Evolutionary conservation across 805 yeast species (phyloP).

Genomic region (Saccharomycopsis oosterbeekiorum): DNA sequence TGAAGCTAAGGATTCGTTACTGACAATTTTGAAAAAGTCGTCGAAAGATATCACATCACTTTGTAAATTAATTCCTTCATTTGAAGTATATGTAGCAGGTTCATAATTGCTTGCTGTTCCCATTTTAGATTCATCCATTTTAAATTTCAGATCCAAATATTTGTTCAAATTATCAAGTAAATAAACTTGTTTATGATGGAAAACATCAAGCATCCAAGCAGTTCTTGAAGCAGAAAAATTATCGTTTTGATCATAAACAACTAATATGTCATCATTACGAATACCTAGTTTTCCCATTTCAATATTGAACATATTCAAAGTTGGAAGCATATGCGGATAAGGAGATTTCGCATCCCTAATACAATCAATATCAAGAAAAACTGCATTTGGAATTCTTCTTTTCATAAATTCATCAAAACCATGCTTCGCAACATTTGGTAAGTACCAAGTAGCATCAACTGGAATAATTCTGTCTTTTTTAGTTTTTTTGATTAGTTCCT

Average conservation of each 20-base stretch:
- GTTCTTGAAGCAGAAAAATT: conserved; percentile 85
- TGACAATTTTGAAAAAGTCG: conserved; percentile 29
- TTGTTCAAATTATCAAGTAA: conserved; percentile 59
- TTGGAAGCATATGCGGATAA: conserved; percentile 91
- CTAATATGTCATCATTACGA: conserved; percentile 44
- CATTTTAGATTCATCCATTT: conserved; percentile 6
- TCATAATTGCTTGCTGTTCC: conserved; percentile 4
- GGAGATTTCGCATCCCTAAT: conserved; percentile 47
- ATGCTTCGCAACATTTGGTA: conserved; percentile 62
- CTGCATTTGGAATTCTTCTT: conserved; percentile 56
- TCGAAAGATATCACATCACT: conserved; percentile 49
- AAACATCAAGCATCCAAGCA: conserved; percentile 78
- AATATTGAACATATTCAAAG: conserved; percentile 40
- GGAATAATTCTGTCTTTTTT: conserved; percentile 35
- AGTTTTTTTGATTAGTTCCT: not conserved
- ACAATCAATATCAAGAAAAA: conserved; percentile 70
- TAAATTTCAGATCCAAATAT: conserved; percentile 37
- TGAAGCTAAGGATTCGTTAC: conserved; percentile 30
- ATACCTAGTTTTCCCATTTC: conserved; percentile 51
- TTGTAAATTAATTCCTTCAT: conserved; percentile 25
- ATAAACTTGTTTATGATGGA: conserved; percentile 63
- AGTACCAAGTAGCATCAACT: conserved; percentile 86
- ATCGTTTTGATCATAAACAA: conserved; percentile 79
- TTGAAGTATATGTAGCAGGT: not conserved
- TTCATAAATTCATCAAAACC: conserved; percentile 48